phyloP scores from a whole-genome alignment of 2,329 filamentous ascomycete species.

The Verticillium klebahnii region DNA sequence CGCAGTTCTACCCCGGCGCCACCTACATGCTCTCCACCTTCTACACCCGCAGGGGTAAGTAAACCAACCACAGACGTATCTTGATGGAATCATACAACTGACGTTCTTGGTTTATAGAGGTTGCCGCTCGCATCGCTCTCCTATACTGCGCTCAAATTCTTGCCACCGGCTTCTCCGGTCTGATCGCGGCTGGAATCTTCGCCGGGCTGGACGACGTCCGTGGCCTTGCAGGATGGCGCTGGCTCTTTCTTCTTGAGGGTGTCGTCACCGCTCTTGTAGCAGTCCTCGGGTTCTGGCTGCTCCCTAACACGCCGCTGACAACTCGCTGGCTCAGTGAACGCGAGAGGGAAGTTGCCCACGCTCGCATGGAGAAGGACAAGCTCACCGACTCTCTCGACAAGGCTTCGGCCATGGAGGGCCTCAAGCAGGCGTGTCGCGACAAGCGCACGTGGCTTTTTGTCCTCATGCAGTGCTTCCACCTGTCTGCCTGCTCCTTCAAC shows the following conservation, averaged over 20 bases:
- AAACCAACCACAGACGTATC: background rate
- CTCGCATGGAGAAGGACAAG: slow-evolving; percentile 45
- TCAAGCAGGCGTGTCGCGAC: slow-evolving; percentile 44
- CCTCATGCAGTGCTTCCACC: slow-evolving; percentile 52
- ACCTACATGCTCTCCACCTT: slow-evolving; percentile 28
- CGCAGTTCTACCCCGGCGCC: slow-evolving; percentile 32
- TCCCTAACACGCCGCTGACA: slow-evolving; percentile 33
- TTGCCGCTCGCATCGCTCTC: slow-evolving; percentile 56
- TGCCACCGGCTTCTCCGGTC: slow-evolving; percentile 63
- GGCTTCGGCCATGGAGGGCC: slow-evolving; percentile 39
- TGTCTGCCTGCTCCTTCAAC: slow-evolving; percentile 42
- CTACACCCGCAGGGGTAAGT: slow-evolving; percentile 25
- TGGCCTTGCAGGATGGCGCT: slow-evolving; percentile 60
- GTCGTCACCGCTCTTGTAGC: slow-evolving; percentile 58
- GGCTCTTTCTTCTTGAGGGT: slow-evolving; percentile 55
- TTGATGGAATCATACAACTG: background rate
- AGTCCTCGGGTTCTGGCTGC: slow-evolving; percentile 53
- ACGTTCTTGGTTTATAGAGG: slow-evolving; percentile 30
- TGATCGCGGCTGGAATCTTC: slow-evolving; percentile 61
- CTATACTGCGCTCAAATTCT: slow-evolving; percentile 58
- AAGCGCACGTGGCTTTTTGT: slow-evolving; percentile 48
- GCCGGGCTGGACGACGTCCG: slow-evolving; percentile 48
- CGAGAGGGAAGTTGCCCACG: slow-evolving; percentile 42
- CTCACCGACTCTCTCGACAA: slow-evolving; percentile 35
- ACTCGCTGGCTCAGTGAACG: slow-evolving; percentile 39